Conservation (phyloP, 1,284 basidiomycete genomes). For the Mycena sp. region DNA sequence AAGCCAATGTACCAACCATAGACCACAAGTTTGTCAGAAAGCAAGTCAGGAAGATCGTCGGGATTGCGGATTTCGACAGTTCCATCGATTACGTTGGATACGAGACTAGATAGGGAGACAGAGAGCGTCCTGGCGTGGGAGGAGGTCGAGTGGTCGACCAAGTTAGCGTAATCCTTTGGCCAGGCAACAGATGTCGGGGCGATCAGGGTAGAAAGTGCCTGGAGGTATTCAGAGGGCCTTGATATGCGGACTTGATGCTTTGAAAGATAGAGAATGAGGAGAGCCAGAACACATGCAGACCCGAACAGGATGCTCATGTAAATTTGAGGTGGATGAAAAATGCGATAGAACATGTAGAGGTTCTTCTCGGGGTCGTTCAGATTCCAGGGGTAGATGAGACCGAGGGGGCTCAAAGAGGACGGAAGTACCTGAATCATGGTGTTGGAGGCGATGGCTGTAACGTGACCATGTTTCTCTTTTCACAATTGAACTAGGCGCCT, state of each 20-base stretch:
- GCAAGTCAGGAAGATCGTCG: conserved; percentile 39
- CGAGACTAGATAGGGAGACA: conserved; percentile 34
- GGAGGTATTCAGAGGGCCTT: conserved; percentile 20
- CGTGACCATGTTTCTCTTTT: too few relatives aligned
- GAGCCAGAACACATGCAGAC: background rate
- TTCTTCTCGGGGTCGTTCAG: too few relatives aligned
- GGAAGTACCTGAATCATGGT: too few relatives aligned
- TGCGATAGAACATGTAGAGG: too few relatives aligned
- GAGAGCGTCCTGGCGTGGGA: conserved; percentile 31
- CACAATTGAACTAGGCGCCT: too few relatives aligned
- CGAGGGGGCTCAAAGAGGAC: too few relatives aligned
- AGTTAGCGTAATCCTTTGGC: conserved; percentile 36
- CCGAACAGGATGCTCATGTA: too few relatives aligned
- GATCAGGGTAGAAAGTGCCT: conserved; percentile 43
- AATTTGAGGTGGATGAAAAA: too few relatives aligned
- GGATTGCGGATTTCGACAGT: conserved; percentile 46
- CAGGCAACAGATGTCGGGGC: conserved; percentile 44
- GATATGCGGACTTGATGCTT: background rate
- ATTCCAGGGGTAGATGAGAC: too few relatives aligned
- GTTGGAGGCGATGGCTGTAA: too few relatives aligned
- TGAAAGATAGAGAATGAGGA: conserved; percentile 13
- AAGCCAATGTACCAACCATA: conserved; percentile 44
- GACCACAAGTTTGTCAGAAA: conserved; percentile 38
- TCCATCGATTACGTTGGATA: conserved; percentile 40
- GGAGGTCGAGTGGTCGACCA: conserved; percentile 29